phyloP scores from a whole-genome alignment of 108 stramenopile species.

The Skeletonema potamos region DNA sequence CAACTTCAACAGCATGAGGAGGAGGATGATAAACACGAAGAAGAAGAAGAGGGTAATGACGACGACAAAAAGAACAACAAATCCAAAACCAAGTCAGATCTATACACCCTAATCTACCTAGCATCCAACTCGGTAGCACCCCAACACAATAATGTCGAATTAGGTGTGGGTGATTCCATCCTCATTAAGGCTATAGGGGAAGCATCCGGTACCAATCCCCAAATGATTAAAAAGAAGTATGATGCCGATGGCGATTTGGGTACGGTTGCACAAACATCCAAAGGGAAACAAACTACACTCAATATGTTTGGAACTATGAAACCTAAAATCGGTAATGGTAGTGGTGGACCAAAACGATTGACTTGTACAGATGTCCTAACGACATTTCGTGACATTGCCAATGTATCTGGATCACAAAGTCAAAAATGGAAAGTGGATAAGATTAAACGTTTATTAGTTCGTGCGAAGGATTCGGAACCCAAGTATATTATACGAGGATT shows the following conservation, averaged over 20 bases:
- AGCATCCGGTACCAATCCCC: constrained; percentile 73
- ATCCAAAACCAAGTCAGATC: constrained; percentile 54
- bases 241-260: constrained; percentile 94
- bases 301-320: constrained; percentile 62
- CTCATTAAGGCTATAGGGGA: constrained; percentile 93
- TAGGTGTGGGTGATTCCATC: constrained; percentile 96
- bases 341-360: constrained; percentile 77
- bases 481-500: constrained; percentile 98
- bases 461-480: constrained; percentile 77
- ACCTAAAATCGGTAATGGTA: too few species aligned
- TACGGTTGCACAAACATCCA: constrained; percentile 81
- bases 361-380: constrained; percentile 55
- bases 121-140: constrained; percentile 91
- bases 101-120: constrained; percentile 84
- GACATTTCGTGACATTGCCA: constrained; percentile 77
- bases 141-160: constrained; percentile 92
- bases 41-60: not conserved
- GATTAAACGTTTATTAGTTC: constrained; percentile 91
- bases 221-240: constrained; percentile 80
- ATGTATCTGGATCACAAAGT: constrained; percentile 79
- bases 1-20: not conserved
- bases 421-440: constrained; percentile 92
- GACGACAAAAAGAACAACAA: not conserved
- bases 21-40: not conserved
- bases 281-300: constrained; percentile 89